Evolutionary conservation across 2,329 filamentous ascomycete species (phyloP).

Genomic region (Penicillium sp.): DNA sequence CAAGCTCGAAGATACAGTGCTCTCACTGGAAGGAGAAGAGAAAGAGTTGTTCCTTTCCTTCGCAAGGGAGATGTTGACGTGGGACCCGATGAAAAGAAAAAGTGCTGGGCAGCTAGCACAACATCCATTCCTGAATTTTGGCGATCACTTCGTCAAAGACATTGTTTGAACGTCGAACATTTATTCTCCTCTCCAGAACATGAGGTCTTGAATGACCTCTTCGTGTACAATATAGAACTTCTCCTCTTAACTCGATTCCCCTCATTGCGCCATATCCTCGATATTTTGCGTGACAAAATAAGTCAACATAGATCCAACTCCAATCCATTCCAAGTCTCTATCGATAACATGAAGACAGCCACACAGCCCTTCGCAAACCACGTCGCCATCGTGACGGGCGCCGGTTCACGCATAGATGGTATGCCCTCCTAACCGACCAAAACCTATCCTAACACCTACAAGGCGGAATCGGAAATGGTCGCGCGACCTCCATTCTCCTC

Average conservation of each 20-base stretch:
- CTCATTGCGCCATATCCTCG: no score
- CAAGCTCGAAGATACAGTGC: constrained; percentile 24
- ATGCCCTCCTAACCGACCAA: not conserved
- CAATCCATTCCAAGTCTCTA: no score
- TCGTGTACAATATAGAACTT: not conserved
- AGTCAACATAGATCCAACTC: no score
- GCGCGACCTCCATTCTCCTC: not conserved
- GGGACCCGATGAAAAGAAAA: not conserved
- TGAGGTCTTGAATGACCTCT: not conserved
- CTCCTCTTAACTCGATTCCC: not conserved
- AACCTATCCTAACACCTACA: not conserved
- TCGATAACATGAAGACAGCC: no score
- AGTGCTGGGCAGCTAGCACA: constrained; percentile 19
- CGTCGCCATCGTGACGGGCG: not conserved
- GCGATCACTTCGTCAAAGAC: not conserved
- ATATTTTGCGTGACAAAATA: no score
- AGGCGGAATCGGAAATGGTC: not conserved
- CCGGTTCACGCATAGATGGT: not conserved
- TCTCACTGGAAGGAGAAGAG: constrained; percentile 28
- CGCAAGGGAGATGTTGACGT: not conserved
- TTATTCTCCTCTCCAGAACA: not conserved
- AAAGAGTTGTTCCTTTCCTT: not conserved
- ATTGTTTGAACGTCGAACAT: not conserved
- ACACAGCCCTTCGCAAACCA: no score
- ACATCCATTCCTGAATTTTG: not conserved